These are phyloP conservation scores for Fragaria nilgerrensis DNA, from an alignment of 306 rosid genomes.

Conservation along the genomic window DNA sequence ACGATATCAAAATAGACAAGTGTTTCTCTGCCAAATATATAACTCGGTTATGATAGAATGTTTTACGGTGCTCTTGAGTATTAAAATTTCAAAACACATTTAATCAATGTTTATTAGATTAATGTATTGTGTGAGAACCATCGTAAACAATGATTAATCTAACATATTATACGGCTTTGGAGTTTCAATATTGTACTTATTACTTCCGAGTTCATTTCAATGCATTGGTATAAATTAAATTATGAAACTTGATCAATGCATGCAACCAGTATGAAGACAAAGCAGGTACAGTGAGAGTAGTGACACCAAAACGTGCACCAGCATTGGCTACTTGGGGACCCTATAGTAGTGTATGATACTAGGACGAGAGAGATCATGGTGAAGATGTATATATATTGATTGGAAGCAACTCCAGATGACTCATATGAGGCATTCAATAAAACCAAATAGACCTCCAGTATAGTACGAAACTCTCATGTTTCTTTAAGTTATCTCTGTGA, in stretches of 20 bases:
- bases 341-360: not conserved
- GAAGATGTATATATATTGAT: not conserved
- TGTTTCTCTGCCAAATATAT: not conserved
- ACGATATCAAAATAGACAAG: not conserved
- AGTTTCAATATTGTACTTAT: too few relatives aligned
- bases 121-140: too few relatives aligned
- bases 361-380: not conserved
- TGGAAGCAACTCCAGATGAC: not conserved
- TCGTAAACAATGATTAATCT: not conserved
- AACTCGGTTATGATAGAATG: not conserved
- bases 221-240: not conserved
- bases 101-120: too few relatives aligned
- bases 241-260: not conserved
- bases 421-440: not conserved
- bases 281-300: constrained; percentile 5
- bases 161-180: too few relatives aligned
- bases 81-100: too few relatives aligned
- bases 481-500: not conserved
- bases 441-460: not conserved
- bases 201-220: not conserved
- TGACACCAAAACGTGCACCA: constrained; percentile 21
- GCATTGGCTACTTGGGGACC: constrained; percentile 7
- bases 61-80: too few relatives aligned
- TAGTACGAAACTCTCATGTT: not conserved
- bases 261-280: not conserved